Evolutionary conservation across 305 asterid genomes (phyloP), one percentile per base, ranked within the genome.

Genomic region (Coffea humblotiana): DNA sequence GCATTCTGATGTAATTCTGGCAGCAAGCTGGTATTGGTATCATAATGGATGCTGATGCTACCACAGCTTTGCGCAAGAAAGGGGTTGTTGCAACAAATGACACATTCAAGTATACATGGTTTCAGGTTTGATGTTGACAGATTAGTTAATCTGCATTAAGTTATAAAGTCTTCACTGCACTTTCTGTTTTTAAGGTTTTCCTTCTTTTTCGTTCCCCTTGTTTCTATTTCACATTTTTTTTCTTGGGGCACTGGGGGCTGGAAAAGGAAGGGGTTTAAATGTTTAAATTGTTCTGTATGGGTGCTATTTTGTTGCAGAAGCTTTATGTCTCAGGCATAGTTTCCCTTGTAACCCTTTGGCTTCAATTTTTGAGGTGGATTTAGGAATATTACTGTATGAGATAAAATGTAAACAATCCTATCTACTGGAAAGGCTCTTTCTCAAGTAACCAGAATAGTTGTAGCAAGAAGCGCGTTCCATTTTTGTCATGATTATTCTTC

Each of bases 31-130:
- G 96, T 84, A 92, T 92, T 82, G 83, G 85, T 67, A 89, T 96
- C 75, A 88, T 79, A 83, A 89, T 96, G 99, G 98, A 96, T 83
- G 98, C 98, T 80, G 98, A 96, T 80, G 99, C 98, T 77, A 94
- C 96, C 32, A 84, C 98, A 73, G 83, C 91, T 27, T 82, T 96
- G 89, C 98, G 84, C 85, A 90, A 91, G 87, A 93, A 87, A 86
- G 94, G 96, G 78, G 65, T 96, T 78, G 82, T 90, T 83, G 79
- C 93, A 19, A 96, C 99, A 61, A 90, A 94, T 80, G 99, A 96
- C 81, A 80, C 90, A 19, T 92, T 87, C 82, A 96, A 96, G 86
- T 96, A 91, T 88, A 88, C 91, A 66, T 94, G 98, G 99, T 86
- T 89, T 83, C 80, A 91, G 98, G 99, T 95, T 23, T 69, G 83